Evolutionary conservation across 1,139 yeast species (phyloP), one percentile per base, ranked within the genome.

Genomic region (Debaryomyces coudertii): DNA sequence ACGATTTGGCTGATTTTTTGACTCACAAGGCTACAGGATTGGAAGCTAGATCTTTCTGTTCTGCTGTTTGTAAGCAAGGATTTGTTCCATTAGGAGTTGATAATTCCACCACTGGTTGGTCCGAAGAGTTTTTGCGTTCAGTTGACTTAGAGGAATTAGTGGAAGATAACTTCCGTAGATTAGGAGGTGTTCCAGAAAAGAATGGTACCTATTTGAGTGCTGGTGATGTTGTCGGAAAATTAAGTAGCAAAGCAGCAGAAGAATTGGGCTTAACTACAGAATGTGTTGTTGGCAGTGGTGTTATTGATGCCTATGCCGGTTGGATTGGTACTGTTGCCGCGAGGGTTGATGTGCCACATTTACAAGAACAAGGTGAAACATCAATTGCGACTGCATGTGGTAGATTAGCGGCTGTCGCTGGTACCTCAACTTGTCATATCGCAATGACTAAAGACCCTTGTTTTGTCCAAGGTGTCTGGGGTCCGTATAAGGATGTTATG

Each of bases 271-370:
- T 93, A 52, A 79, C 93, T 9, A 78, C 86, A 23, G 77, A 79
- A 46, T 87, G 95, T 68, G 82, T 84, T 34, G 98, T 93, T 35
- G 97, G 97, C 6, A 84, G 95, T 1, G 97, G 97, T 56, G 96
- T 93, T 30, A 93, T 93, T 60, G 99, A 93, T 65, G 98, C 98
- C 9, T 93, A 93, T 61, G 96, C 98, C 7, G 99, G 99, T 43
- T 93, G 98, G 98, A 82, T 93, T 48, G 99, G 99, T 47, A 93
- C 99, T 0, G 97, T 92, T 47, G 99, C 97, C 25, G 96, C 95
- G 2, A 83, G 84, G 56, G 82, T 84, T 5, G 83, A 81, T 40
- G 69, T 79, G 43, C 80, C 82, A 2, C 68, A 69, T 20, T 69
- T 74, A 38, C 72, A 71, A 39, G 74, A 78, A 46, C 62, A 65